phyloP scores from a whole-genome alignment of 1,284 basidiomycete genomes.

The Sporisorium scitamineum region DNA sequence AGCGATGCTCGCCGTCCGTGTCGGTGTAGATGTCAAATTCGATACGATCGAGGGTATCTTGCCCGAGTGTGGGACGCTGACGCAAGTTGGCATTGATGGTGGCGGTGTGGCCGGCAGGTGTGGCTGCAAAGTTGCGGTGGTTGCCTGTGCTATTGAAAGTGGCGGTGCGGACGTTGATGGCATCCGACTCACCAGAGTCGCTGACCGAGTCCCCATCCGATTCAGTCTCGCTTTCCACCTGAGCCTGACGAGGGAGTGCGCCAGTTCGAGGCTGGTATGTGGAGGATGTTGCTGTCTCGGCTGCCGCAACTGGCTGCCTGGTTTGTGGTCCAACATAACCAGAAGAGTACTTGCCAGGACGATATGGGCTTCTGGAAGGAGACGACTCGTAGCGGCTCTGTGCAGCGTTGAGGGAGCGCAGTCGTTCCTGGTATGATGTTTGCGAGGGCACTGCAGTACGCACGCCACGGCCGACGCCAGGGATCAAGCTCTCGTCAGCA shows the following conservation, averaged over 20 bases:
- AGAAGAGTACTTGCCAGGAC: conserved; percentile 33
- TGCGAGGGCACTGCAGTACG: conserved; percentile 22
- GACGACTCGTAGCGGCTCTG: conserved; percentile 31
- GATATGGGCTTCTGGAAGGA: conserved; percentile 35
- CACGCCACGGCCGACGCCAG: conserved; percentile 52
- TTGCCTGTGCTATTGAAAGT: conserved; percentile 52
- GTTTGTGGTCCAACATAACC: conserved; percentile 3
- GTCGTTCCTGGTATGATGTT: conserved; percentile 29
- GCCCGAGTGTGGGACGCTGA: conserved; percentile 42
- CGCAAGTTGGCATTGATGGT: conserved; percentile 32
- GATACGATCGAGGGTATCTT: conserved; percentile 47
- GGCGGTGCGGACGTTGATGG: conserved; percentile 27
- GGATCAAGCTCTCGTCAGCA: conserved; percentile 51
- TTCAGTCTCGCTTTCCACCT: conserved; percentile 47
- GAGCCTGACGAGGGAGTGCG: conserved; percentile 17
- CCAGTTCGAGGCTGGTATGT: conserved; percentile 16
- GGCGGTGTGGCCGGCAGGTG: conserved; percentile 39
- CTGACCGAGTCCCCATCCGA: conserved; percentile 39
- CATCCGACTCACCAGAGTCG: conserved; percentile 40
- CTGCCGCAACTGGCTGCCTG: conserved; percentile 11
- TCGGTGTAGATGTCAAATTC: conserved; percentile 46
- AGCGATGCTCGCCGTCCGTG: conserved; percentile 34
- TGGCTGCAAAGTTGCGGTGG: conserved; percentile 50
- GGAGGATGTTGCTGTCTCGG: conserved; percentile 1
- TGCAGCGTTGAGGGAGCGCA: conserved; percentile 28